A percentile compares a stretch with the other conserved stretches of the same genome.
phyloP scores from a whole-genome alignment of 2,329 filamentous ascomycete species.

The Nigrograna mackinnonii region DNA sequence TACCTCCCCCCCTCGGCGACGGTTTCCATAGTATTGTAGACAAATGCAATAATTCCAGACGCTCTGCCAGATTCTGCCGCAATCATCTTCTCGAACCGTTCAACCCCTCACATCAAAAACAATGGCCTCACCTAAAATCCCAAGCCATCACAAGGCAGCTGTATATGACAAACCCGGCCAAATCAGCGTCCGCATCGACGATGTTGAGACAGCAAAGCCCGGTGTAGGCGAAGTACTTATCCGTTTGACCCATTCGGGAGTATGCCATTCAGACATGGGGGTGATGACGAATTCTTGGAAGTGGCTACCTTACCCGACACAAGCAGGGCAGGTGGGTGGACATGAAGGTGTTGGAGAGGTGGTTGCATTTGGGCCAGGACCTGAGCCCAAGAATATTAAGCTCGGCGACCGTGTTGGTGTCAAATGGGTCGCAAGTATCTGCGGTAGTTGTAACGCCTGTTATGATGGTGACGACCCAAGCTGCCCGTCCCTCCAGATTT shows the following conservation, averaged over 20 bases:
- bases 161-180: constrained; percentile 69
- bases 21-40: no score
- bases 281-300: constrained; percentile 56
- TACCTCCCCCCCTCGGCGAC: no score
- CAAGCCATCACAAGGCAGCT: constrained; percentile 65
- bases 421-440: constrained; percentile 67
- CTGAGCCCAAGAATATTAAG: constrained; percentile 60
- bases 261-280: constrained; percentile 66
- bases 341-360: constrained; percentile 71
- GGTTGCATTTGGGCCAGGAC: constrained; percentile 66
- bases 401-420: constrained; percentile 71
- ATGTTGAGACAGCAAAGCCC: constrained; percentile 67
- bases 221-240: constrained; percentile 65
- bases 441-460: constrained; percentile 45
- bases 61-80: no score
- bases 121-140: constrained; percentile 39
- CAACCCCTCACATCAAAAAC: no score
- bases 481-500: constrained; percentile 48
- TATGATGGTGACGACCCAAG: constrained; percentile 49
- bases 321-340: constrained; percentile 66
- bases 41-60: no score
- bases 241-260: constrained; percentile 67
- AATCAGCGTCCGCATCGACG: constrained; percentile 66
- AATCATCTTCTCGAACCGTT: no score
- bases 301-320: constrained; percentile 61